Evolutionary conservation across 257 asterid genomes (phyloP).

Genomic region (Eucommia ulmoides): DNA sequence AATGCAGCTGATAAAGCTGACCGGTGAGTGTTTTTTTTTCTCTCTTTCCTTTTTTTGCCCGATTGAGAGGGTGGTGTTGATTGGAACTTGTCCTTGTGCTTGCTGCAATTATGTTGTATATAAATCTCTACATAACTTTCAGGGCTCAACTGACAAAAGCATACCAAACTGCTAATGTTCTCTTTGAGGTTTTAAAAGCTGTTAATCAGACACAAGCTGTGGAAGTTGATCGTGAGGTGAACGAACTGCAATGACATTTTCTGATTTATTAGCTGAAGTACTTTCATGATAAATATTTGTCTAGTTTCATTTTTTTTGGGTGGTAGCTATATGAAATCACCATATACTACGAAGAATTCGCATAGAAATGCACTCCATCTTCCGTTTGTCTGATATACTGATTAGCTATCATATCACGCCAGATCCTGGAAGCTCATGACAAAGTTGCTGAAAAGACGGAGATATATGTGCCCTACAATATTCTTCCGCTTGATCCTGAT

Average conservation of each 20-base stretch:
- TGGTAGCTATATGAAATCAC: too few species aligned
- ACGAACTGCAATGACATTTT: background rate
- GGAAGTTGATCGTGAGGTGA: conserved; percentile 98
- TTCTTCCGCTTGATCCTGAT: conserved; percentile 96
- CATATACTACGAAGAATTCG: too few species aligned
- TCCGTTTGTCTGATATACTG: conserved; percentile 2
- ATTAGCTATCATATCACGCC: conserved; percentile 6
- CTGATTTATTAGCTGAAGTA: conserved; percentile 7
- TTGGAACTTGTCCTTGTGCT: background rate
- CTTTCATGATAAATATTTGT: background rate
- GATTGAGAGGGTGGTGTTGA: conserved; percentile 4
- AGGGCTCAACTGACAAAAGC: conserved; percentile 98
- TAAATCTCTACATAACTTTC: conserved; percentile 21
- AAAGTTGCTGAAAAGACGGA: conserved; percentile 97
- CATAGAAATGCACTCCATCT: conserved; percentile 1
- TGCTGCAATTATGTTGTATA: conserved; percentile 6
- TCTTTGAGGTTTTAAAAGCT: conserved; percentile 98
- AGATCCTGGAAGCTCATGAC: conserved; percentile 93
- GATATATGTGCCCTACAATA: conserved; percentile 88
- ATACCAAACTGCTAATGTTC: conserved; percentile 96
- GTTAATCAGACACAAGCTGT: conserved; percentile 92
- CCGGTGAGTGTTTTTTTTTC: conserved; percentile 45
- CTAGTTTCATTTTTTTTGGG: background rate
- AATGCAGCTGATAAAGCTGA: conserved; percentile 98
- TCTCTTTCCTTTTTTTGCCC: too few species aligned